A percentile compares a stretch with the other conserved stretches of the same genome.
Conservation (phyloP, 2,329 filamentous ascomycete species). For the Thelonectria blattea region DNA sequence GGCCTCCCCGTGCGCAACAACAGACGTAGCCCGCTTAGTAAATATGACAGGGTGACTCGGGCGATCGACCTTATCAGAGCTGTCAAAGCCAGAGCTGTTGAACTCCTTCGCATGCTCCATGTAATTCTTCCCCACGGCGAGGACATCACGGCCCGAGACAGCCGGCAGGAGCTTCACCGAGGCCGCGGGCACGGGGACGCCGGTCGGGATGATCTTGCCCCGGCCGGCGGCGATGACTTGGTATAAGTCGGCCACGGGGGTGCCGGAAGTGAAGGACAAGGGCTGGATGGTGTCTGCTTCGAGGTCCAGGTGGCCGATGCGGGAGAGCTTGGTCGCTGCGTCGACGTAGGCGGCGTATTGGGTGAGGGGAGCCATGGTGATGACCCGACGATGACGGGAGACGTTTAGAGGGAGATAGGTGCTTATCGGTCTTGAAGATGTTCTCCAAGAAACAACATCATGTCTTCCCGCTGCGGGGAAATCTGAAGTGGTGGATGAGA, state of each 20-base stretch:
- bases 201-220: constrained; percentile 43
- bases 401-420: too few relatives aligned
- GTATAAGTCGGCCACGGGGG: constrained; percentile 53
- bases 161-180: constrained; percentile 52
- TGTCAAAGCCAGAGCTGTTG: constrained; percentile 59
- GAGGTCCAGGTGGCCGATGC: constrained; percentile 24
- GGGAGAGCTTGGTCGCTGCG: constrained; percentile 13
- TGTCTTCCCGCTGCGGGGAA: constrained; percentile 2
- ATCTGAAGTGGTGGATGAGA: background rate
- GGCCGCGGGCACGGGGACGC: constrained; percentile 33
- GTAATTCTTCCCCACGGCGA: constrained; percentile 64
- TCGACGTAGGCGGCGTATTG: constrained; percentile 26
- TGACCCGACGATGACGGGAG: background rate
- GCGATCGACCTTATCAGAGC: constrained; percentile 58
- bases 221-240: constrained; percentile 57
- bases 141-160: constrained; percentile 56
- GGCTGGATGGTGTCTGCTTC: constrained; percentile 43
- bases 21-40: constrained; percentile 60
- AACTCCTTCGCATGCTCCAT: constrained; percentile 63
- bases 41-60: constrained; percentile 63
- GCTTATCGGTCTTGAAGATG: background rate
- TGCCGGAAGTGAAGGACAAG: constrained; percentile 53
- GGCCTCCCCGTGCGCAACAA: constrained; percentile 54
- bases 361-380: background rate
- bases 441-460: background rate